Conservation (phyloP, 139 green algal species). For the Nannochloris sp. region DNA sequence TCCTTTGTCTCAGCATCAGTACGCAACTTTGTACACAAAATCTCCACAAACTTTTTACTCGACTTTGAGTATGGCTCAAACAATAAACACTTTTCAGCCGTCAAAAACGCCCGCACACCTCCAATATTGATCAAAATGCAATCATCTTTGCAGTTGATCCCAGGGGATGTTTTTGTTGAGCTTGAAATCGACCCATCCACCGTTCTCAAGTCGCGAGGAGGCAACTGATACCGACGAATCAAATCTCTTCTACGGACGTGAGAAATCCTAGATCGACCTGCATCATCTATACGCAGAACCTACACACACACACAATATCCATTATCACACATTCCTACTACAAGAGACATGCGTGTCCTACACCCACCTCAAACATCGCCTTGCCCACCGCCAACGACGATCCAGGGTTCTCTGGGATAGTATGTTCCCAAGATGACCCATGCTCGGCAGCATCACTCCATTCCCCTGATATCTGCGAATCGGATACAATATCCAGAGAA, state of each 20-base stretch:
- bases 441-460: conserved; percentile 16
- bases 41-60: conserved; percentile 66
- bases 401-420: not conserved
- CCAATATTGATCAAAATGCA: conserved; percentile 82
- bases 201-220: conserved; percentile 82
- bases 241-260: conserved; percentile 75
- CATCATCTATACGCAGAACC: conserved; percentile 50
- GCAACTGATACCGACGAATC: conserved; percentile 64
- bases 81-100: conserved; percentile 68
- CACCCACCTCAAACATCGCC: conserved; percentile 2
- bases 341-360: not conserved
- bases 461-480: conserved; percentile 7
- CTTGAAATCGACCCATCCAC: conserved; percentile 72
- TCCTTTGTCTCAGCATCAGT: conserved; percentile 12
- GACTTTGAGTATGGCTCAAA: conserved; percentile 66
- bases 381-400: conserved; percentile 6
- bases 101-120: conserved; percentile 53
- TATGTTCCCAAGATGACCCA: conserved; percentile 10
- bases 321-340: not conserved
- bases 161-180: conserved; percentile 63
- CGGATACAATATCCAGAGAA: conserved; percentile 19
- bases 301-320: not conserved
- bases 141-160: conserved; percentile 78
- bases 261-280: conserved; percentile 47
- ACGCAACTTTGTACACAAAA: conserved; percentile 43